A percentile compares a stretch with the other conserved stretches of the same genome.
phyloP scores from a whole-genome alignment of 805 yeast species.

The Myxozyma neglecta region DNA sequence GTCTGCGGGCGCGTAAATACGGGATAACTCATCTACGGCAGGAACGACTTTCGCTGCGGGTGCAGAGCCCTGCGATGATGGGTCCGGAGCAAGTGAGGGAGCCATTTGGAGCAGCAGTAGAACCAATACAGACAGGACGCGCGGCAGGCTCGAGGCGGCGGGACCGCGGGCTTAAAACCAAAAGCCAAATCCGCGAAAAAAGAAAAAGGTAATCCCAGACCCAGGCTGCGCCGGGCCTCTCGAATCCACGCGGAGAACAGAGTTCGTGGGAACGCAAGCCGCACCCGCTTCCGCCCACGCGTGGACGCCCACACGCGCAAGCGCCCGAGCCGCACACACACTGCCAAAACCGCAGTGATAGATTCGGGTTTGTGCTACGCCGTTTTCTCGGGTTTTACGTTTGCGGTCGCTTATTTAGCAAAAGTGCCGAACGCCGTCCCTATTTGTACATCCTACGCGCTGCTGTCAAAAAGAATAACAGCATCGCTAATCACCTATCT shows the following conservation, averaged over 20 bases:
- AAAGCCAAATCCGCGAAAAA: no score
- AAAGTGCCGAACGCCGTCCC: no score
- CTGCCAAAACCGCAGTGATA: background rate
- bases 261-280: background rate
- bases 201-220: no score
- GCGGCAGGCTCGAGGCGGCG: no score
- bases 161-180: no score
- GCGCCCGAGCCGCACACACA: slow-evolving; percentile 4
- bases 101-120: background rate
- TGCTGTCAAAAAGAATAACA: background rate
- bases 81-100: slow-evolving; percentile 6
- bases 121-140: background rate
- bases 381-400: no score
- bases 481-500: background rate
- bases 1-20: slow-evolving; percentile 9
- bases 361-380: no score
- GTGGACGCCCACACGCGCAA: background rate
- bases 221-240: no score
- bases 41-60: slow-evolving; percentile 7
- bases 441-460: no score
- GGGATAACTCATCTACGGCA: slow-evolving; percentile 6
- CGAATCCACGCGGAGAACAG: background rate
- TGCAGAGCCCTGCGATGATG: background rate
- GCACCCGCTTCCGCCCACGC: background rate
- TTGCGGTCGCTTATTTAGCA: no score